These are phyloP conservation scores for Tilletia horrida DNA, from an alignment of 1,284 basidiomycete species.

Conservation along the genomic window DNA sequence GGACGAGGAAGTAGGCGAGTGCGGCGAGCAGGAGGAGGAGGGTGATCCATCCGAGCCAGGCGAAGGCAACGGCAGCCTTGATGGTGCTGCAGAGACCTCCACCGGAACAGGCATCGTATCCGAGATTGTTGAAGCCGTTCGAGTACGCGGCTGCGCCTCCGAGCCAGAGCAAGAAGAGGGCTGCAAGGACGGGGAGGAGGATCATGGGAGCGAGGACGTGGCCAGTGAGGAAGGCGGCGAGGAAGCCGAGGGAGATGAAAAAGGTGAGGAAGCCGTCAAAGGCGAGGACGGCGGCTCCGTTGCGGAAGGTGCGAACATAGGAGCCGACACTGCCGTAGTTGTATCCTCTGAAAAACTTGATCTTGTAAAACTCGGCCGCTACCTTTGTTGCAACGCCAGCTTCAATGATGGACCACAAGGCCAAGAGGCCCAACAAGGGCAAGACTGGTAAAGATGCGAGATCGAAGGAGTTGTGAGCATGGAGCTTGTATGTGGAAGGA, in stretches of 20 bases:
- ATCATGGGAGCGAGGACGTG: not conserved
- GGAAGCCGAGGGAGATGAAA: not conserved
- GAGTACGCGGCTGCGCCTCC: conserved; percentile 13
- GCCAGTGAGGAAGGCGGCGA: not conserved
- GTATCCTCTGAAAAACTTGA: too few relatives aligned
- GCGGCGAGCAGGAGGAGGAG: conserved; percentile 7
- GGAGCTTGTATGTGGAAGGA: not conserved
- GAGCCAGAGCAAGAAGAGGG: conserved; percentile 12
- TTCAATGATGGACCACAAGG: not conserved
- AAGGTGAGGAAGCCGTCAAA: conserved; percentile 15
- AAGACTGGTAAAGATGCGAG: not conserved
- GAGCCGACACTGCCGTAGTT: too few relatives aligned
- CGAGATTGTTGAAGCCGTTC: not conserved
- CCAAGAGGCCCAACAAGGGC: not conserved
- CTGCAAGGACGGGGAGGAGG: not conserved
- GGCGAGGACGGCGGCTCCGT: conserved; percentile 11
- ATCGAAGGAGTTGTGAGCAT: not conserved
- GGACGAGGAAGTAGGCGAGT: not conserved
- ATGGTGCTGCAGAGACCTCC: not conserved
- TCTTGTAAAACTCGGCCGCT: not conserved
- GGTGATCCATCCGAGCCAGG: conserved; percentile 16
- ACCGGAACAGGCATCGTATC: too few relatives aligned
- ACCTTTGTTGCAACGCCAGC: conserved; percentile 6
- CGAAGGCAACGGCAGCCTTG: conserved; percentile 16
- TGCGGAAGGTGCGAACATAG: not conserved